phyloP scores from a whole-genome alignment of 441 rosid genomes.

The Iberis amara region DNA sequence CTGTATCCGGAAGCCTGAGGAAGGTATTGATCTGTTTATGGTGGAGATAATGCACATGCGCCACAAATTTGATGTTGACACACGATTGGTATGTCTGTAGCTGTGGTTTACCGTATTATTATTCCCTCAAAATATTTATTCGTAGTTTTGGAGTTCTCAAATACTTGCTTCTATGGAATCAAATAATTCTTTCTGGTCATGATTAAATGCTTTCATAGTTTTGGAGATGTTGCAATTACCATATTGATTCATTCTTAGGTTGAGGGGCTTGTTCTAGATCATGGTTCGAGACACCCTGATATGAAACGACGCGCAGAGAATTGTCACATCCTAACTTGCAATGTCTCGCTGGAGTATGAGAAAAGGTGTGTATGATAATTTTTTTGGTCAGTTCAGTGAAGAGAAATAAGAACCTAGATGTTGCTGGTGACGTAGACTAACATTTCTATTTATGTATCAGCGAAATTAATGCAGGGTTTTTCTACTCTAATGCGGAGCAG shows the following conservation, averaged over 20 bases:
- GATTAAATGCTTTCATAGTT: slow-evolving; percentile 28
- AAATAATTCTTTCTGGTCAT: not conserved
- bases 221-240: too few relatives aligned
- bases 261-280: slow-evolving; percentile 96
- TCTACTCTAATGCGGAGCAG: slow-evolving; percentile 97
- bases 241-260: slow-evolving; percentile 39
- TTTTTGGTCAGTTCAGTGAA: not conserved
- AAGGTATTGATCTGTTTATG: slow-evolving; percentile 86
- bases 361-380: slow-evolving; percentile 54
- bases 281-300: slow-evolving; percentile 98
- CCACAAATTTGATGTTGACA: slow-evolving; percentile 90
- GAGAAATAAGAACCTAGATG: not conserved
- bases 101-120: not conserved
- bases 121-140: slow-evolving; percentile 2
- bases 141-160: not conserved
- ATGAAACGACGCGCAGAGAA: slow-evolving; percentile 97
- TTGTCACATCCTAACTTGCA: slow-evolving; percentile 87
- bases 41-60: slow-evolving; percentile 99
- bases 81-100: slow-evolving; percentile 55
- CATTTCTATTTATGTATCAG: slow-evolving; percentile 33
- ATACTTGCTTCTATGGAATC: not conserved
- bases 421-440: not conserved
- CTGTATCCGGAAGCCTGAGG: slow-evolving; percentile 77
- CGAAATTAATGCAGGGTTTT: slow-evolving; percentile 96
- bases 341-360: slow-evolving; percentile 89